Base-by-base conservation (phyloP, 2,329 filamentous ascomycete genomes). In the Cytospora piceicola region DNA sequence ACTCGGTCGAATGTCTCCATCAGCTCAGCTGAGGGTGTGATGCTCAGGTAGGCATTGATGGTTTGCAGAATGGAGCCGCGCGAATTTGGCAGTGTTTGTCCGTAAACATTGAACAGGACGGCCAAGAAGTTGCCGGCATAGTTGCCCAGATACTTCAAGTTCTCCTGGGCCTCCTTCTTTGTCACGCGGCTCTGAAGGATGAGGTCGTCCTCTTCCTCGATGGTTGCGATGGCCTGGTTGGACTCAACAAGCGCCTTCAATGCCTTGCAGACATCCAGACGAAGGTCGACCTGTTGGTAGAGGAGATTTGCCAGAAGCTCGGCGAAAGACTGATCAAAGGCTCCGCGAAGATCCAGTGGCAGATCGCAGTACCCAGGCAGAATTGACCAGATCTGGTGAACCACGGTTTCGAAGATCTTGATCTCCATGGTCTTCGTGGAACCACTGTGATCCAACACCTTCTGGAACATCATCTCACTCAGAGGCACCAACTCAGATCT, bases 91-190 rank as follows among this genome's bases (percentile, higher is more conserved):
- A 99, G 83, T 0, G 95, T 99, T 77, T 97, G 92, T 69, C 92
- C 97, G 80, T 99, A 99, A 54, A 99, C 94, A 75, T 99, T 99
- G 83, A 99, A 98, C n/a, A 99, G 82, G 0, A 98, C 94, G 8
- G 95, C 94, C 52, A 99, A 86, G 78, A 99, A 86, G 73, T 98
- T 98, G 67, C 90, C 90, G 1, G 94, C 85, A 74, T 95, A 94
- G 0, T 82, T 81, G 20, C 92, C 88, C 15, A 99, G 82, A 75
- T 96, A 90, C n/a, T 87, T 81, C 49, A 98, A 80, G 74, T 97
- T 97, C 77, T 89, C 89, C 75, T 88, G 81, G 0, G 95, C 94
- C 49, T 88, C 83, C 4, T 82, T 85, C 75, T 90, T 93, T 4
- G 90, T 88, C 17, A 97, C 86, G 58, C 94, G 85, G 72, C 90